Percentiles rank a stretch among this genome's conserved stretches.
Conservation (phyloP, 1,284 basidiomycete genomes). For the Neolentinus lepideus region DNA sequence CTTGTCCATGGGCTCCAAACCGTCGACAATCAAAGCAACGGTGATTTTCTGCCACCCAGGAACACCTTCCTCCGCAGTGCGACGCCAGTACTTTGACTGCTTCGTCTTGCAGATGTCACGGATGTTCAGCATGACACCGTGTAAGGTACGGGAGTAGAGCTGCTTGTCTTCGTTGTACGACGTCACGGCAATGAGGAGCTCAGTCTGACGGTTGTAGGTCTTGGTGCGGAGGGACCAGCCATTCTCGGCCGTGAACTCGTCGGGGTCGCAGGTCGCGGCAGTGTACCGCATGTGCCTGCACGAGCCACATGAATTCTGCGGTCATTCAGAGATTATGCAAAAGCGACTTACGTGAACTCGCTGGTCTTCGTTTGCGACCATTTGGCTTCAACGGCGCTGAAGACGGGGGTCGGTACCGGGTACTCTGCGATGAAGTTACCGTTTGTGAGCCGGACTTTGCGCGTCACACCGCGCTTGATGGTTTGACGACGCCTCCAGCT, state of each 20-base stretch:
- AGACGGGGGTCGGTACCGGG: conserved; percentile 83
- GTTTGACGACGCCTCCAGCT: conserved; percentile 86
- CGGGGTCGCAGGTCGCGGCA: conserved; percentile 91
- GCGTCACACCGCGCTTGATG: conserved; percentile 89
- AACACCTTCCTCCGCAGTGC: conserved; percentile 77
- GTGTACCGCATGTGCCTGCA: conserved; percentile 85
- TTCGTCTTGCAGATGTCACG: conserved; percentile 98
- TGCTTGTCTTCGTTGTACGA: conserved; percentile 93
- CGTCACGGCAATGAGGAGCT: conserved; percentile 88
- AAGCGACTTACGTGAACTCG: conserved; percentile 73
- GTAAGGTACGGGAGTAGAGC: conserved; percentile 86
- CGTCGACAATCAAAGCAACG: conserved; percentile 91
- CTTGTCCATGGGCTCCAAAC: conserved; percentile 95
- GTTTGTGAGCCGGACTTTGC: conserved; percentile 87
- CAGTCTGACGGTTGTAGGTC: conserved; percentile 85
- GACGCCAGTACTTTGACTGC: conserved; percentile 90
- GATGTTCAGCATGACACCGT: conserved; percentile 97
- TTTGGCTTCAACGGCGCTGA: conserved; percentile 79
- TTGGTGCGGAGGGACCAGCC: conserved; percentile 83
- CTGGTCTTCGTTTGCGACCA: conserved; percentile 67
- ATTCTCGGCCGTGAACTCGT: conserved; percentile 80
- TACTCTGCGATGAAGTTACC: conserved; percentile 92
- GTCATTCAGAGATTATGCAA: conserved; percentile 1
- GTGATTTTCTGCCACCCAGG: conserved; percentile 92
- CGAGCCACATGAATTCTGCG: conserved; percentile 8